Evolutionary conservation across 371 early-diverging fungal species (phyloP).

Genomic region (Nematocida minor): DNA sequence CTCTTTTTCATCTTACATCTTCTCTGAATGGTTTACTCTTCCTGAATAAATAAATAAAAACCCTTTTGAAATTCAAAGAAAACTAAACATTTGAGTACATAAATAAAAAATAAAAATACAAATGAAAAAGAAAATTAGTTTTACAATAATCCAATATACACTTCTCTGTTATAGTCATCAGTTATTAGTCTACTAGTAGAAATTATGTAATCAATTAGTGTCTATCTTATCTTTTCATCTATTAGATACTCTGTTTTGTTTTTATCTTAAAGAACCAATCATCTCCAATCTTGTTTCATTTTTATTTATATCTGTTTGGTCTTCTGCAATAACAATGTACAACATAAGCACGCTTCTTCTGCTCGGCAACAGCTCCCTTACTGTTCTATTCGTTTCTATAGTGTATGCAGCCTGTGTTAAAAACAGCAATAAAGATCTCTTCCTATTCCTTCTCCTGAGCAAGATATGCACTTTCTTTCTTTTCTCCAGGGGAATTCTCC

Average conservation of each 20-base stretch:
- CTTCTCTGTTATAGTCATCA: neutral
- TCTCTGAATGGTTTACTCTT: neutral
- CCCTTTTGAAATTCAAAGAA: neutral
- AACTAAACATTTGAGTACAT: neutral
- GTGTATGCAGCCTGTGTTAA: neutral
- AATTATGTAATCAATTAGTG: too few species aligned
- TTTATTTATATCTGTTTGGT: neutral
- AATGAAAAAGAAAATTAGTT: neutral
- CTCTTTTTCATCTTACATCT: neutral
- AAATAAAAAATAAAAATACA: neutral
- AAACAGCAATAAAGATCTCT: neutral
- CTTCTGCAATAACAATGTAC: neutral
- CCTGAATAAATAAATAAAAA: neutral
- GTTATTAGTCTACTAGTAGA: too few species aligned
- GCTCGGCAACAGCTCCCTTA: neutral
- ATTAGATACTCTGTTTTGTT: too few species aligned
- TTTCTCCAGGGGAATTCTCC: conserved; percentile 23
- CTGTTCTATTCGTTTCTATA: neutral
- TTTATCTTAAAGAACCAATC: too few species aligned
- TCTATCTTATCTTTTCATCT: too few species aligned
- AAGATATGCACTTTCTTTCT: conserved; percentile 40
- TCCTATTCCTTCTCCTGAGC: conserved; percentile 2
- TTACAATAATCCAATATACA: too few species aligned
- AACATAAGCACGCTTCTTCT: conserved; percentile 8
- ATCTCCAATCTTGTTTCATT: neutral